phyloP scores from a whole-genome alignment of 768 basidiomycete species.

The Phlebiopsis gigantea region DNA sequence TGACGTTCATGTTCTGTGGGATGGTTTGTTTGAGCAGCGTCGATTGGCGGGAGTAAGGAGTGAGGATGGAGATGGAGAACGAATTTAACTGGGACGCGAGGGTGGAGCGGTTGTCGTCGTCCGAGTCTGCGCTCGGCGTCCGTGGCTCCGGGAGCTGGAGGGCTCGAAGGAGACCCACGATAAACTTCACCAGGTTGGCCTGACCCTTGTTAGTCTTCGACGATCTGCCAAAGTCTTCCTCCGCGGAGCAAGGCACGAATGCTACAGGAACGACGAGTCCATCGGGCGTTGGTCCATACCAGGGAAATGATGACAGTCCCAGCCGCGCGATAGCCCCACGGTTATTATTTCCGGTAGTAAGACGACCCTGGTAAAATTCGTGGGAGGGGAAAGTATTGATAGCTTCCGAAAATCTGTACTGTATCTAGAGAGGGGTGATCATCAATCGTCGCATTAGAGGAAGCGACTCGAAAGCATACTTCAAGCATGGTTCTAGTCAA shows the following conservation, averaged over 20 bases:
- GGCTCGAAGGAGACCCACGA: constrained; percentile 37
- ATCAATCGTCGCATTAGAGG: not conserved
- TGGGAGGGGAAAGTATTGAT: constrained; percentile 57
- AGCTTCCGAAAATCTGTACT: constrained; percentile 58
- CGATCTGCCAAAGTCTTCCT: constrained; percentile 53
- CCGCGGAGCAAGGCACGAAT: constrained; percentile 50
- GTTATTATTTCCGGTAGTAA: constrained; percentile 39
- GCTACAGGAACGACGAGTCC: constrained; percentile 42
- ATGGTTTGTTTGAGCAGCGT: constrained; percentile 38
- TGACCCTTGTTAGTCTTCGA: constrained; percentile 64
- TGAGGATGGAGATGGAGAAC: constrained; percentile 41
- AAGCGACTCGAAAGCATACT: constrained; percentile 22
- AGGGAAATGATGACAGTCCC: constrained; percentile 46
- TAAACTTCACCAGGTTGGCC: constrained; percentile 43
- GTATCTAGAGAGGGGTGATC: constrained; percentile 31
- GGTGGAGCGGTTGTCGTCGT: not conserved
- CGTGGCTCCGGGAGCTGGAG: constrained; percentile 5
- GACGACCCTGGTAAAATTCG: constrained; percentile 55
- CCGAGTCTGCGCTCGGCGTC: not conserved
- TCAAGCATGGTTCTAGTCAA: constrained; percentile 60
- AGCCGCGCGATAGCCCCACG: constrained; percentile 24
- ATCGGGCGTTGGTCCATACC: constrained; percentile 36
- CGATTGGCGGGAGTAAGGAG: constrained; percentile 58
- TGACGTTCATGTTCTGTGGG: constrained; percentile 26
- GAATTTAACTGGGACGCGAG: not conserved